A percentile compares a stretch with the other conserved stretches of the same genome.
These are phyloP conservation scores for Globisporangium alternatum DNA, from an alignment of 352 stramenopile species.

Conservation along the genomic window DNA sequence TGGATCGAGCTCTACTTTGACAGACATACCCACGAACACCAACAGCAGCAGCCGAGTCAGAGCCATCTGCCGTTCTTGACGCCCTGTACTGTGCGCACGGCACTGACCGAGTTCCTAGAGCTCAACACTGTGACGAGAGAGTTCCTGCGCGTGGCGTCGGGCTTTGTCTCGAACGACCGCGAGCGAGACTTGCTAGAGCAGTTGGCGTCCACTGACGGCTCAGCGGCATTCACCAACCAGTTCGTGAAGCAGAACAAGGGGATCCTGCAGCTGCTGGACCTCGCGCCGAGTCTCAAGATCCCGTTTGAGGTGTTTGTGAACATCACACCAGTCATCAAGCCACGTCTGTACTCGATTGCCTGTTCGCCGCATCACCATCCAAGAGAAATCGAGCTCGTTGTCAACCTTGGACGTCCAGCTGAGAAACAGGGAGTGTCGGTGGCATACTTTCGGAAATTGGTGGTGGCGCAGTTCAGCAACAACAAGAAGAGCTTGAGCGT, in stretches of 20 bases:
- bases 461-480: constrained; percentile 9
- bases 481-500: constrained; percentile 36
- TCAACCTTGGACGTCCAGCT: constrained; percentile 79
- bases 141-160: constrained; percentile 45
- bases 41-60: constrained; percentile 15
- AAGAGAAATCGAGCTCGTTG: constrained; percentile 82
- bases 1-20: constrained; percentile 65
- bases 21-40: neutral
- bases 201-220: constrained; percentile 63
- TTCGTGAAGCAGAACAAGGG: constrained; percentile 73
- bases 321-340: constrained; percentile 82
- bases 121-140: constrained; percentile 70
- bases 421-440: constrained; percentile 26
- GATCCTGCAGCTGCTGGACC: constrained; percentile 74
- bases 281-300: constrained; percentile 43
- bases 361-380: constrained; percentile 73
- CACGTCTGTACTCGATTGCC: constrained; percentile 93
- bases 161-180: constrained; percentile 36
- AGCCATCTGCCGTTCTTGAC: constrained; percentile 84
- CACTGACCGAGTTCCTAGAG: constrained; percentile 90
- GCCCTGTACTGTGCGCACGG: constrained; percentile 85
- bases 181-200: constrained; percentile 46
- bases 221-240: constrained; percentile 73
- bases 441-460: constrained; percentile 21
- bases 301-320: constrained; percentile 79